A percentile compares a stretch with the other conserved stretches of the same genome.
phyloP scores from a whole-genome alignment of 164 flowering plant species.

The Vitis vinifera region DNA sequence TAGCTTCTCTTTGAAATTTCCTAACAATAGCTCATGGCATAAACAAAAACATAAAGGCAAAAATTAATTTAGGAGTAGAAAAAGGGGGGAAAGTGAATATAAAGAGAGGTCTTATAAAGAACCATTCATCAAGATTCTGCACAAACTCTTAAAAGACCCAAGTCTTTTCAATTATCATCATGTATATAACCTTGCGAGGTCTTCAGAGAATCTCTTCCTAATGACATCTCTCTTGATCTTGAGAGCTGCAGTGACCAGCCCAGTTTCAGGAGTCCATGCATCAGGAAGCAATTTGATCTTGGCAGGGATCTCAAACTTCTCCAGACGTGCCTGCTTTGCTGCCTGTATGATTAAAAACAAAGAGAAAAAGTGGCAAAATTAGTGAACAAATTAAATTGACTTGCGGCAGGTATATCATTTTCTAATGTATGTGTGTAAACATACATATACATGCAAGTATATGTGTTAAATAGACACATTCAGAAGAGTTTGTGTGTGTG shows the following conservation, averaged over 20 bases:
- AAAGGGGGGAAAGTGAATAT: too few relatives aligned
- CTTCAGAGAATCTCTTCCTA: conserved; percentile 69
- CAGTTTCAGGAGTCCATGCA: conserved; percentile 95
- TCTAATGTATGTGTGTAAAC: too few relatives aligned
- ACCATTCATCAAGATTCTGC: conserved; percentile 3
- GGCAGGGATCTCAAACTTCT: conserved; percentile 92
- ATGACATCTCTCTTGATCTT: conserved; percentile 89
- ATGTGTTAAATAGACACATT: too few relatives aligned
- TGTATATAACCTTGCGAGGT: conserved; percentile 65
- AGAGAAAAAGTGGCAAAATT: neutral
- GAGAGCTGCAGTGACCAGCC: conserved; percentile 92
- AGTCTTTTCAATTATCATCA: conserved; percentile 22
- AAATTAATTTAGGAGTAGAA: too few relatives aligned
- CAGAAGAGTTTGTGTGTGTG: too few relatives aligned
- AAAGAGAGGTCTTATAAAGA: too few relatives aligned
- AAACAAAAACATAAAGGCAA: too few relatives aligned
- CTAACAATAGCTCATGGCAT: too few relatives aligned
- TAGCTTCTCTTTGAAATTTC: too few relatives aligned
- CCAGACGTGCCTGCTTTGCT: conserved; percentile 69
- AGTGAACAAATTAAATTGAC: too few relatives aligned
- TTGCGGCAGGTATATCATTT: too few relatives aligned
- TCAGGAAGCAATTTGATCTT: conserved; percentile 80
- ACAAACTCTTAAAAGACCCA: neutral
- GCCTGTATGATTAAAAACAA: conserved; percentile 36
- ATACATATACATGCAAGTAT: too few relatives aligned